phyloP scores from a whole-genome alignment of 768 basidiomycete species.

The Leccinum obscurum region DNA sequence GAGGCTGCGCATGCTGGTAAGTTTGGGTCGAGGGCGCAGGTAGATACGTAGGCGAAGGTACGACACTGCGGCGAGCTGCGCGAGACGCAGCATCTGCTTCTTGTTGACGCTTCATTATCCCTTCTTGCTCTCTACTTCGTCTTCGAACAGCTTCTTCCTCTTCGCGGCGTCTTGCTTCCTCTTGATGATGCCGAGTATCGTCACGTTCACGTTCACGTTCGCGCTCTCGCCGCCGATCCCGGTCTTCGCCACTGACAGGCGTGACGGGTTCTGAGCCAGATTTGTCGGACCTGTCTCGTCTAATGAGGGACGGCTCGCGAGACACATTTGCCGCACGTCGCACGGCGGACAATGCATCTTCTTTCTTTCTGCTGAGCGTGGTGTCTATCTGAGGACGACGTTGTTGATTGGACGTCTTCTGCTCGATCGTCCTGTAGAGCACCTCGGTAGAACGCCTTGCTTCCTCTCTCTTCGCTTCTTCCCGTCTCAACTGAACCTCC shows the following conservation, averaged over 20 bases:
- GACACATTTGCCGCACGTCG: conserved; percentile 29
- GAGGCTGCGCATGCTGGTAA: conserved; percentile 36
- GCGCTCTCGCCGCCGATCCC: conserved; percentile 26
- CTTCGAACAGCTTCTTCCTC: conserved; percentile 47
- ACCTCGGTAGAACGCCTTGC: conserved; percentile 35
- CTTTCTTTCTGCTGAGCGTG: conserved; percentile 30
- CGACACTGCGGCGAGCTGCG: conserved; percentile 39
- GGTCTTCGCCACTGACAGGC: conserved; percentile 28
- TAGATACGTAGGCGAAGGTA: conserved; percentile 28
- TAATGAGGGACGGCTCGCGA: conserved; percentile 24
- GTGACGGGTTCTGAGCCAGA: conserved; percentile 28
- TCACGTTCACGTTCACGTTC: conserved; percentile 26
- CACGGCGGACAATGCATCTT: conserved; percentile 27
- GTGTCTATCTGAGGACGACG: conserved; percentile 32
- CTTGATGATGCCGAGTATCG: conserved; percentile 41
- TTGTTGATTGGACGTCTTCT: conserved; percentile 17
- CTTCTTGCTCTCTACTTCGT: conserved; percentile 54
- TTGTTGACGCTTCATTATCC: conserved; percentile 55
- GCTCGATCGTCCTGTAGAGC: conserved; percentile 31
- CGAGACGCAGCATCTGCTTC: conserved; percentile 56
- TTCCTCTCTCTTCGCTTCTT: conserved; percentile 37
- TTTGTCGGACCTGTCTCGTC: conserved; percentile 24
- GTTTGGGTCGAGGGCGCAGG: conserved; percentile 31
- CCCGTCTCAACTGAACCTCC: conserved; percentile 34
- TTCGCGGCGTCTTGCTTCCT: conserved; percentile 45